Base-by-base conservation (phyloP, 1,284 basidiomycete genomes). In the Exobasidium cylindrosporum region DNA sequence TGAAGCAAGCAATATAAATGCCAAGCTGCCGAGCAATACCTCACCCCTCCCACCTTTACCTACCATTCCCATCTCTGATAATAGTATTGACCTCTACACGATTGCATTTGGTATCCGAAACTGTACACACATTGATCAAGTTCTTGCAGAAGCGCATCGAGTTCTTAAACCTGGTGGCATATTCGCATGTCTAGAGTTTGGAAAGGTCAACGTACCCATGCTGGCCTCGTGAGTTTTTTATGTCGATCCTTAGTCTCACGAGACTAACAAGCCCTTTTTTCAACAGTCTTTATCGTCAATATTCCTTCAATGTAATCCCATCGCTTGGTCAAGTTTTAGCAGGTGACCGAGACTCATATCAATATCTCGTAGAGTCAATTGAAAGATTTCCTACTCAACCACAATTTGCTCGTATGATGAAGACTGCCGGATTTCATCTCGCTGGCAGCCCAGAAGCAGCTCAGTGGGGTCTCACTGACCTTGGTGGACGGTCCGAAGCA, bases 51-150 rank as follows among this genome's bases (percentile, higher is more conserved):
- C 77, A 23, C 69, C 74, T 11, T 69, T 79, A 4, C 61, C 66
- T 30, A 73, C 70, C 64, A 61, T 74, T 61, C 70, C 72, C 17
- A 71, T 77, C 32, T 54, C 68, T 5, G 65, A 66, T 58, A 87
- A 67, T 89, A 93, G 79, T 83, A 91, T 96, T 69, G 94, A 99
- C 82, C 83, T 97, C 17, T 99, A 97, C 83, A 99, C 96, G 24
- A 97, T 99, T 77, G 93, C 96, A 0, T 99, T 99, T 78, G 95
- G 96, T 32, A 98, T 98, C 71, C 86, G 96, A 57, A 99, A 99
- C 81, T 96, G 92, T 84, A 99, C 96, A 7, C 91, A 91, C 60
- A 87, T 97, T 66, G 89, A 91, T 10, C 87, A 87, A 26, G 96
- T 94, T 17, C 84, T 99, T 47, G 84, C 85, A 64, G 93, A 97